Percentiles rank a stretch among this genome's conserved stretches.
phyloP scores from a whole-genome alignment of 495 filamentous ascomycete genomes.

The Neurospora discreta region DNA sequence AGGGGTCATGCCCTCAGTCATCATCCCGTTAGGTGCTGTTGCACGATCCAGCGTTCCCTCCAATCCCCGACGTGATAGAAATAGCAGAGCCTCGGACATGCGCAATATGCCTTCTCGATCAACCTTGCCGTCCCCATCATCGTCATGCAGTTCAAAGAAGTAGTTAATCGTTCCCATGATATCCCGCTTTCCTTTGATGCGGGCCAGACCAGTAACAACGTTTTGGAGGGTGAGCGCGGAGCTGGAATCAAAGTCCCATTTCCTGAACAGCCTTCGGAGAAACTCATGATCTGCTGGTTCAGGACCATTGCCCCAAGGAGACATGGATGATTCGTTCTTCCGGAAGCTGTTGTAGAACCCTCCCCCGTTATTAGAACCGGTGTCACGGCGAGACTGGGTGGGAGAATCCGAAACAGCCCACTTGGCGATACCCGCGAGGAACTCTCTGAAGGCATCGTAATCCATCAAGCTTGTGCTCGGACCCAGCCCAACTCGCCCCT shows the following conservation, averaged over 20 bases:
- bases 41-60: constrained; percentile 51
- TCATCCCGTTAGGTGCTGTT: constrained; percentile 23
- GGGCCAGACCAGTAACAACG: constrained; percentile 80
- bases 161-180: constrained; percentile 97
- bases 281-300: constrained; percentile 95
- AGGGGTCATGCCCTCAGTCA: constrained; percentile 15
- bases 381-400: constrained; percentile 45
- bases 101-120: constrained; percentile 91
- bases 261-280: constrained; percentile 74
- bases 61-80: constrained; percentile 81
- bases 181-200: constrained; percentile 82
- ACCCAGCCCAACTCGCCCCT: constrained; percentile 79
- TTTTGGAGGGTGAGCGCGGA: constrained; percentile 76
- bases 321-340: constrained; percentile 38
- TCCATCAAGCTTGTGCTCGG: constrained; percentile 88
- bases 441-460: constrained; percentile 90
- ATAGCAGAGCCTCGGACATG: constrained; percentile 88
- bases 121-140: constrained; percentile 82
- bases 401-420: constrained; percentile 82
- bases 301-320: constrained; percentile 64
- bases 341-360: constrained; percentile 38
- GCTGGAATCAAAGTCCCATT: constrained; percentile 71
- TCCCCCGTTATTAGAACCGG: constrained; percentile 38
- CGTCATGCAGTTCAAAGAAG: constrained; percentile 95
- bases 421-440: constrained; percentile 73